phyloP scores from a whole-genome alignment of 495 filamentous ascomycete species.

The Penicillium cataractarum region DNA sequence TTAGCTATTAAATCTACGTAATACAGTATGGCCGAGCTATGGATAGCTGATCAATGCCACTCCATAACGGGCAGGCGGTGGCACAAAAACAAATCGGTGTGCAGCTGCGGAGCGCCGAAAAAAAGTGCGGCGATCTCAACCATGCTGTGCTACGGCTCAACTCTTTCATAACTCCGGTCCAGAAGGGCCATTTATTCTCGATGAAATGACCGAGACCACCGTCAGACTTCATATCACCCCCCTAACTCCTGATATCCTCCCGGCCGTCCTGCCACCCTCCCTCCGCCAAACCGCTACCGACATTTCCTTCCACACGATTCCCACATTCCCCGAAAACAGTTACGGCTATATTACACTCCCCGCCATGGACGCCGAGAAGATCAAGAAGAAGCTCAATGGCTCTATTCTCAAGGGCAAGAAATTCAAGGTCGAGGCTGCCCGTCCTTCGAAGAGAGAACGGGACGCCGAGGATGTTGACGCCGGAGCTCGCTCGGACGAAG shows the following conservation, averaged over 20 bases:
- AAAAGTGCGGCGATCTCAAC: conserved; percentile 12
- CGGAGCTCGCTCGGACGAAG: conserved; percentile 19
- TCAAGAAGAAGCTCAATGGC: conserved; percentile 93
- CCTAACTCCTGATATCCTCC: conserved; percentile 70
- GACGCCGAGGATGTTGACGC: conserved; percentile 33
- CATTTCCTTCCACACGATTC: conserved; percentile 79
- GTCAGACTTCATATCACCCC: conserved; percentile 86
- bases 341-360: conserved; percentile 92
- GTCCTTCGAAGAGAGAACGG: conserved; percentile 55
- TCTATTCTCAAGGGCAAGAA: conserved; percentile 83
- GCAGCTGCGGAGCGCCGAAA: conserved; percentile 15
- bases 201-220: conserved; percentile 33
- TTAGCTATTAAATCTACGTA: too few relatives aligned
- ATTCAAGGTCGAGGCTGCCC: conserved; percentile 79
- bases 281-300: conserved; percentile 69
- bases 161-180: background rate
- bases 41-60: background rate
- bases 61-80: conserved; percentile 18
- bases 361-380: conserved; percentile 75
- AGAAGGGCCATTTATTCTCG: conserved; percentile 20
- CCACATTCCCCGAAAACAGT: conserved; percentile 84
- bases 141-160: background rate
- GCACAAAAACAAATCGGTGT: conserved; percentile 1
- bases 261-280: conserved; percentile 66
- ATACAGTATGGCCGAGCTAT: too few relatives aligned